phyloP scores from a whole-genome alignment of 1,139 yeast species.

The Kodamaea arcana region DNA sequence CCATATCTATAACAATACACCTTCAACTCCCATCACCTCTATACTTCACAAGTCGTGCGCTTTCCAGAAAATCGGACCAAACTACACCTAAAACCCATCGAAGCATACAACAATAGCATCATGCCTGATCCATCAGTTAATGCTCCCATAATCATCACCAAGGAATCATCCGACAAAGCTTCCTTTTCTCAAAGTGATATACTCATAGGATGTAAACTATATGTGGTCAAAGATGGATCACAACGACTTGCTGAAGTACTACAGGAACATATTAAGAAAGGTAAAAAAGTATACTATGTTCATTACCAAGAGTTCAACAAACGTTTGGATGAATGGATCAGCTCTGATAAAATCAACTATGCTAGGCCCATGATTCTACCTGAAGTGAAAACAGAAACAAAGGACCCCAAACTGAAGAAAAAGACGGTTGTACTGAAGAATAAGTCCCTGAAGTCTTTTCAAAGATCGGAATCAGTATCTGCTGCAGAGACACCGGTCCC shows the following conservation, averaged over 20 bases:
- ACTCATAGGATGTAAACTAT: conserved; percentile 72
- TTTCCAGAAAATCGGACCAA: too few species aligned
- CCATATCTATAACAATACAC: too few species aligned
- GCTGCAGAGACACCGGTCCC: conserved; percentile 18
- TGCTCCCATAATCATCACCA: not conserved
- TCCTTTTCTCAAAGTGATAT: conserved; percentile 45
- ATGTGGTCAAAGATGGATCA: conserved; percentile 76
- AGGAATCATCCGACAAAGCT: conserved; percentile 3
- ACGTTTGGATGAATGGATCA: conserved; percentile 87
- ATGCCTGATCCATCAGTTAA: conserved; percentile 1
- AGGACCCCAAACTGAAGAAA: conserved; percentile 14
- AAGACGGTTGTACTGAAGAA: conserved; percentile 11
- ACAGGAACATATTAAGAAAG: conserved; percentile 71
- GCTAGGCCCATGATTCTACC: conserved; percentile 68
- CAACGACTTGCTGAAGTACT: conserved; percentile 80
- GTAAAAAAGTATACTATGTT: conserved; percentile 78
- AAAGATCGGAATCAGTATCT: conserved; percentile 20
- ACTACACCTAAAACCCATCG: too few species aligned
- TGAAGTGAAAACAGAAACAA: conserved; percentile 40
- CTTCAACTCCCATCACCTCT: too few species aligned
- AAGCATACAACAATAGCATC: too few species aligned
- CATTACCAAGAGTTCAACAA: conserved; percentile 94
- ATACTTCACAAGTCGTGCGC: too few species aligned
- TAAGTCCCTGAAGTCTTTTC: conserved; percentile 8
- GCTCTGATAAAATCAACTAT: conserved; percentile 65